phyloP scores from a whole-genome alignment of 192 early-diverging fungal genomes.

The Cladochytrium replicatum region DNA sequence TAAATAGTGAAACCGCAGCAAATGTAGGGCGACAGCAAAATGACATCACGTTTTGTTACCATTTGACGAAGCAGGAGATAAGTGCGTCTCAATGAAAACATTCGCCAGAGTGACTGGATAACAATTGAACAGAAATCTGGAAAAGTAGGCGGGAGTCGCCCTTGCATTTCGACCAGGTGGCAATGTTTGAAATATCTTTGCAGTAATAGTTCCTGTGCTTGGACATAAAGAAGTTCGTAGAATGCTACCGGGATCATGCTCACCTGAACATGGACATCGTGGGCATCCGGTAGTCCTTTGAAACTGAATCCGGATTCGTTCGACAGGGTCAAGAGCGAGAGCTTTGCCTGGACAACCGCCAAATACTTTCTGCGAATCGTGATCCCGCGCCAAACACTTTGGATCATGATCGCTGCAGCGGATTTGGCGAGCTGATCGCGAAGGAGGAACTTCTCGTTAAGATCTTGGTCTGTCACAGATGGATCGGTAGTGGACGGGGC shows the following conservation, averaged over 20 bases:
- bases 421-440: conserved; percentile 34
- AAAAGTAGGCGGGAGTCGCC: conserved; percentile 33
- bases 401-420: conserved; percentile 36
- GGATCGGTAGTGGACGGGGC: too few species aligned
- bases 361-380: conserved; percentile 32
- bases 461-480: too few species aligned
- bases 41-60: not conserved
- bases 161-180: conserved; percentile 18
- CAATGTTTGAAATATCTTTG: conserved; percentile 34
- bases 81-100: conserved; percentile 21
- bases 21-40: too few species aligned
- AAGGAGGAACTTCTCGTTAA: conserved; percentile 13
- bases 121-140: conserved; percentile 39
- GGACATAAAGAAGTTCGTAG: not conserved
- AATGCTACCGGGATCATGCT: not conserved
- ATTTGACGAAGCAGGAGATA: conserved; percentile 16
- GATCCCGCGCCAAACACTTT: conserved; percentile 27
- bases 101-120: conserved; percentile 39
- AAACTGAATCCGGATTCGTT: not conserved
- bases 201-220: conserved; percentile 32
- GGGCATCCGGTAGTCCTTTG: conserved; percentile 20
- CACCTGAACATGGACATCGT: conserved; percentile 31
- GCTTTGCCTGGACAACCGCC: conserved; percentile 16
- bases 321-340: conserved; percentile 24
- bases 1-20: not conserved